phyloP scores from a whole-genome alignment of 2,329 filamentous ascomycete genomes.

The Colletotrichum eleusines region DNA sequence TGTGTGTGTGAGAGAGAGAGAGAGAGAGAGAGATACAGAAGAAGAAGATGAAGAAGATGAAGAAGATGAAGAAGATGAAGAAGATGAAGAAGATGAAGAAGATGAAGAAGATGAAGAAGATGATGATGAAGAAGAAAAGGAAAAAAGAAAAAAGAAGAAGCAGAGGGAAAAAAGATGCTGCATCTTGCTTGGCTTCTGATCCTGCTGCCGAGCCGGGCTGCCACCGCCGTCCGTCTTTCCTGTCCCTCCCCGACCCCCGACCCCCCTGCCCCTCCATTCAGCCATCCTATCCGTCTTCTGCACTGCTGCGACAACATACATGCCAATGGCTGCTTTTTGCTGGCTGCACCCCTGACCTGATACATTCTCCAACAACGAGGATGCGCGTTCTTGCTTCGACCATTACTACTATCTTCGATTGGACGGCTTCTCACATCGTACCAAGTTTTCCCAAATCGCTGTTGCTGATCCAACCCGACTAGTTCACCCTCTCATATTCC shows the following conservation, averaged over 20 bases:
- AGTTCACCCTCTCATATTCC: conserved; percentile 15
- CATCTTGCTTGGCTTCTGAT: background rate
- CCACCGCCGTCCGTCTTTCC: background rate
- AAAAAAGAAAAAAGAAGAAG: background rate
- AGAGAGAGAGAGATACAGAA: no score
- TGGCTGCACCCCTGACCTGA: conserved; percentile 15
- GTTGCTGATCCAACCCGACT: background rate
- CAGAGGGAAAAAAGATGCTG: no score
- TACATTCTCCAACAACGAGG: background rate
- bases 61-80: background rate
- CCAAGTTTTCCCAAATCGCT: background rate
- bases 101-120: background rate
- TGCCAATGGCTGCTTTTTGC: conserved; percentile 3
- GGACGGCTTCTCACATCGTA: background rate
- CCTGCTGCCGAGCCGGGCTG: conserved; percentile 17
- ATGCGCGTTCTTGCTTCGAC: background rate
- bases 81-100: background rate
- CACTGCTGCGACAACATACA: background rate
- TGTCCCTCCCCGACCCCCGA: background rate
- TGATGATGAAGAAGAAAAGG: background rate
- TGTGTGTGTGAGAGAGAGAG: no score
- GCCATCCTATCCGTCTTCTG: background rate
- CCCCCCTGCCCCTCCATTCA: conserved; percentile 15
- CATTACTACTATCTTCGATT: no score
- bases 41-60: background rate